Base-by-base conservation (phyloP, 2,329 filamentous ascomycete genomes). In the Atkinsonella hypoxylon region DNA sequence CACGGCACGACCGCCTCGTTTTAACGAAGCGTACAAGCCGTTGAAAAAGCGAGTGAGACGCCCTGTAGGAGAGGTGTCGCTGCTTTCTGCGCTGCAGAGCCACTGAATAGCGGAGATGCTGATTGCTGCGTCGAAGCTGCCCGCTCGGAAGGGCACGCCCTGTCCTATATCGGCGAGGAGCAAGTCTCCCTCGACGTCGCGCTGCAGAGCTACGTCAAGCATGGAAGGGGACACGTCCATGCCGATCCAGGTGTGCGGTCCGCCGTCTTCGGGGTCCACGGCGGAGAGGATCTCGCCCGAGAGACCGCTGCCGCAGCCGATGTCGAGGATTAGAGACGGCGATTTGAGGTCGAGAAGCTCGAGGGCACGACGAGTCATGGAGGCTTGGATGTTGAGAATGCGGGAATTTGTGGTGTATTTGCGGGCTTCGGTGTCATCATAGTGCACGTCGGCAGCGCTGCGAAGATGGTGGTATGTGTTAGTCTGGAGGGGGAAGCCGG, bases 391-490 rank as follows among this genome's bases (percentile, higher is more conserved):
- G 60, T 87, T 89, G 62, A 93, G 88, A 64, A 98, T 97, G 56
- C 93, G 89, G 4, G 89, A 95, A 56, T 83, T 91, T 4, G 91
- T 96, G 9, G 93, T 97, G 75, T 98, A 98, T 76, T 97, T 97
- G 66, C 87, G 85, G 32, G 93, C 91, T 75, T 96, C 91, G 67
- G 77, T 76, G 72, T 97, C 91, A 75, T 96, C 85, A 78, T 98
- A 98, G 75, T 95, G 94, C 64, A 97, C 85, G 71, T 98, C 93
- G 57, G 93, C 91, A 47, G 90, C 88, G 65, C 89, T 94, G 66
- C 50, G 2, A 15, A 36, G 34, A 30, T 11, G 32, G 22, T 38
- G n/a, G 42, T 20, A 15, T 32, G n/a, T 12, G 17, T 48, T 22
- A 36, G 36, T 41, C 30, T 11, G 41, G 30, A 30, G 39, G 0